phyloP scores from a whole-genome alignment of 768 basidiomycete species.

The Suillus brevipes region DNA sequence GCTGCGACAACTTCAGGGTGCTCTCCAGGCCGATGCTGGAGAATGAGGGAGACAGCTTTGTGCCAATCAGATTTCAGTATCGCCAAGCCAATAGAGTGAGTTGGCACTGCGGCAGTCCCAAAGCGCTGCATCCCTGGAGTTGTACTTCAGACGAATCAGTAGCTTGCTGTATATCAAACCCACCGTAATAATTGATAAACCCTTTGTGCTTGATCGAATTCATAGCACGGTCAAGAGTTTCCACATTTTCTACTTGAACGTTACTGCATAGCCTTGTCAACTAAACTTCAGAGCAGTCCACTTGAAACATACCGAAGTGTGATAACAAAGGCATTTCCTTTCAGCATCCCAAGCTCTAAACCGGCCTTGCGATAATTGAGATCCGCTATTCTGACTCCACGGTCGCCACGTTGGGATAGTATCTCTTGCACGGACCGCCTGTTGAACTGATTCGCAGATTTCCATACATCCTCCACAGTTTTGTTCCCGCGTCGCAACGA shows the following conservation, averaged over 20 bases:
- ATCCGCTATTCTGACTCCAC: slow-evolving; percentile 87
- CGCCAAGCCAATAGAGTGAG: slow-evolving; percentile 91
- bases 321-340: slow-evolving; percentile 94
- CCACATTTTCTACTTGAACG: slow-evolving; percentile 73
- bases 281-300: slow-evolving; percentile 2
- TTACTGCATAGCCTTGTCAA: slow-evolving; percentile 51
- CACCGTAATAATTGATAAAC: slow-evolving; percentile 98
- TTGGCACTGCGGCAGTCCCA: slow-evolving; percentile 94
- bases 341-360: slow-evolving; percentile 92
- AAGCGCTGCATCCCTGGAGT: slow-evolving; percentile 93
- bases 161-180: slow-evolving; percentile 2
- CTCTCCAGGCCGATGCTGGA: slow-evolving; percentile 84
- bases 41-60: slow-evolving; percentile 77
- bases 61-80: slow-evolving; percentile 91
- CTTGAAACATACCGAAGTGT: slow-evolving; percentile 71
- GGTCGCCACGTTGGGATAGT: slow-evolving; percentile 75
- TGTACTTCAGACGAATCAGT: slow-evolving; percentile 15
- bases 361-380: slow-evolving; percentile 79
- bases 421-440: slow-evolving; percentile 58
- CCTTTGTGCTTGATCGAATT: slow-evolving; percentile 77
- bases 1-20: slow-evolving; percentile 88
- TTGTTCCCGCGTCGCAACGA: slow-evolving; percentile 75
- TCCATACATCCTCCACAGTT: slow-evolving; percentile 85
- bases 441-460: slow-evolving; percentile 66
- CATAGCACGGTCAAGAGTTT: slow-evolving; percentile 75